phyloP scores from a whole-genome alignment of 495 filamentous ascomycete genomes.

The Cercophora newfieldiana region DNA sequence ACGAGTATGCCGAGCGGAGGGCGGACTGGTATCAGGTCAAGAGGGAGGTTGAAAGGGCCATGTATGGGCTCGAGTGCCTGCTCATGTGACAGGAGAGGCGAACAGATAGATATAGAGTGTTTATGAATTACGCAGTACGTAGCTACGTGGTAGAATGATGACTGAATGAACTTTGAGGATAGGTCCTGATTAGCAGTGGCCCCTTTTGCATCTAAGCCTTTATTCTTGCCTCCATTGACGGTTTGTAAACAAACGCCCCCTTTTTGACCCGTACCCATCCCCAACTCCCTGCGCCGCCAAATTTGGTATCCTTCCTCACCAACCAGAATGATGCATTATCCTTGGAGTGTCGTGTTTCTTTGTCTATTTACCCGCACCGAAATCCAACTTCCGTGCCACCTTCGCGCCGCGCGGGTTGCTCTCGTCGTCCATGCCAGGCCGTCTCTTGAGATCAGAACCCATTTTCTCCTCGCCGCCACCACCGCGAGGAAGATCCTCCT shows the following conservation, averaged over 20 bases:
- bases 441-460: slow-evolving; percentile 79
- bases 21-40: slow-evolving; percentile 93
- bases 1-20: slow-evolving; percentile 90
- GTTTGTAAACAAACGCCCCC: background rate
- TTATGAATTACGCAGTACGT: background rate
- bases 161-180: background rate
- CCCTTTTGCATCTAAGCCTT: too few relatives aligned
- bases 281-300: background rate
- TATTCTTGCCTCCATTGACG: too few relatives aligned
- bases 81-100: slow-evolving; percentile 64
- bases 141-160: background rate
- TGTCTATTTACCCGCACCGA: slow-evolving; percentile 58
- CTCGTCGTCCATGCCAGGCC: slow-evolving; percentile 67
- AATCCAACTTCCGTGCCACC: slow-evolving; percentile 87
- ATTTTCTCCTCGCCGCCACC: slow-evolving; percentile 67
- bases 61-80: slow-evolving; percentile 92
- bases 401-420: slow-evolving; percentile 52
- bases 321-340: background rate
- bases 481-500: slow-evolving; percentile 73
- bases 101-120: background rate
- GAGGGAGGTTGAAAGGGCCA: slow-evolving; percentile 86
- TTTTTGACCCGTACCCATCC: background rate
- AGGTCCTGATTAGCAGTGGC: too few relatives aligned
- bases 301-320: background rate
- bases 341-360: background rate